Conservation (phyloP, 345 rosid species). For the Melaleuca alternifolia region DNA sequence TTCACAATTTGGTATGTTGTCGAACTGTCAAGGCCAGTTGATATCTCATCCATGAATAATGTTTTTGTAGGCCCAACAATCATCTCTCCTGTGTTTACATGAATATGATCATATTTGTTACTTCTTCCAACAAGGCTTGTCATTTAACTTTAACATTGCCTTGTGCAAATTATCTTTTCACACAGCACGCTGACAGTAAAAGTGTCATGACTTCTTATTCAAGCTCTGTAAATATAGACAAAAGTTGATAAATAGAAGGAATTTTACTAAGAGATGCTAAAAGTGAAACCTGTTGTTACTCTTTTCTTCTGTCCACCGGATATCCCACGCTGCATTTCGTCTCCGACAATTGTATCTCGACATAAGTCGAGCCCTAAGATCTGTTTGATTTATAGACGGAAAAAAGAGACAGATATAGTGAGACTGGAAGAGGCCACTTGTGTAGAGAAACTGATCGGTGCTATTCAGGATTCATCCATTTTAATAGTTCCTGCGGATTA, state of each 20-base stretch:
- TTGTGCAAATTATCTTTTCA: background rate
- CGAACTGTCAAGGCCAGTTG: conserved; percentile 90
- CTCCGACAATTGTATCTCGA: conserved; percentile 72
- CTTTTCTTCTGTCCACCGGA: conserved; percentile 88
- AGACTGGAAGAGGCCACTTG: background rate
- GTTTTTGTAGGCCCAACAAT: conserved; percentile 92
- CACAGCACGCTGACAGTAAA: background rate
- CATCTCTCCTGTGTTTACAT: conserved; percentile 64
- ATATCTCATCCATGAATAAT: conserved; percentile 91
- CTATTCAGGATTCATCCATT: background rate
- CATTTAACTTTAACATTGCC: background rate
- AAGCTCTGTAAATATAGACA: background rate
- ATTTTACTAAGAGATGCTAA: background rate
- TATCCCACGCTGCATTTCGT: conserved; percentile 73
- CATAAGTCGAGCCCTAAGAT: conserved; percentile 83
- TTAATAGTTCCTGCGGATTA: background rate
- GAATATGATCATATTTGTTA: background rate
- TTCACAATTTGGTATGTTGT: conserved; percentile 81
- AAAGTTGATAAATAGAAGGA: background rate
- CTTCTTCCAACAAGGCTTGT: background rate
- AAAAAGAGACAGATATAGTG: background rate
- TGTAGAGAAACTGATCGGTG: background rate
- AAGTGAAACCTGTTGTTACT: conserved; percentile 66
- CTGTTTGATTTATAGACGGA: conserved; percentile 14
- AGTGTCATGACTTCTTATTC: background rate